Conservation (phyloP, 129 eudicot species). For the Flaveria trinervia region DNA sequence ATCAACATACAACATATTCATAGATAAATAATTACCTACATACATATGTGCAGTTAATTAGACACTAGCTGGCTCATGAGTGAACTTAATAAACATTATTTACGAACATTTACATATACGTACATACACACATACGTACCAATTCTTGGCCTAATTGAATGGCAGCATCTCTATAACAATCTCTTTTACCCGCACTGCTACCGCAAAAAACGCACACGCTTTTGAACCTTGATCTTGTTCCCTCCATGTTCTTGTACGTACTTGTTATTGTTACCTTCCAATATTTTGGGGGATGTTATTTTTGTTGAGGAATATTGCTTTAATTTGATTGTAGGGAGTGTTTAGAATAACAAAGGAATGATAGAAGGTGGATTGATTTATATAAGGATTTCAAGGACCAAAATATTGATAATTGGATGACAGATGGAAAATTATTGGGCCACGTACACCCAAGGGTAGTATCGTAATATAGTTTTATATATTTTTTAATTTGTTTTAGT, state of each 20-base stretch:
- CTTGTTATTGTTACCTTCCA: slow-evolving; percentile 22
- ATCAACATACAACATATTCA: neutral
- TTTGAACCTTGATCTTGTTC: slow-evolving; percentile 54
- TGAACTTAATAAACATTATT: neutral
- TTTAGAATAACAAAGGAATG: slow-evolving; percentile 22
- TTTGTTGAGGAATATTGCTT: slow-evolving; percentile 10
- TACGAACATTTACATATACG: neutral
- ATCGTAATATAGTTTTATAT: neutral
- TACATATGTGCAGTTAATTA: neutral
- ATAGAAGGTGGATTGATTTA: slow-evolving; percentile 35
- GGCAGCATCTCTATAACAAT: slow-evolving; percentile 68
- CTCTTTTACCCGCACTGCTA: slow-evolving; percentile 65
- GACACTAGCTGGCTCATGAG: neutral
- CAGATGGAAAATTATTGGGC: slow-evolving; percentile 34
- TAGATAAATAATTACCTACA: neutral
- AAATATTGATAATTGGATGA: slow-evolving; percentile 28
- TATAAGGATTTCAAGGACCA: slow-evolving; percentile 26
- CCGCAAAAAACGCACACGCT: slow-evolving; percentile 74
- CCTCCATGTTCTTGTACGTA: slow-evolving; percentile 38
- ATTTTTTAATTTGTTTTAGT: neutral
- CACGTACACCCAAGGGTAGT: slow-evolving; percentile 29
- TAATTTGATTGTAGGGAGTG: slow-evolving; percentile 18
- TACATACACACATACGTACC: slow-evolving; percentile 33
- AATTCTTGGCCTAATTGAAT: slow-evolving; percentile 61
- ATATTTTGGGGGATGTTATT: slow-evolving; percentile 9